Base-by-base conservation (phyloP, 2,329 filamentous ascomycete genomes). In the Dryadomyces quercivorus region DNA sequence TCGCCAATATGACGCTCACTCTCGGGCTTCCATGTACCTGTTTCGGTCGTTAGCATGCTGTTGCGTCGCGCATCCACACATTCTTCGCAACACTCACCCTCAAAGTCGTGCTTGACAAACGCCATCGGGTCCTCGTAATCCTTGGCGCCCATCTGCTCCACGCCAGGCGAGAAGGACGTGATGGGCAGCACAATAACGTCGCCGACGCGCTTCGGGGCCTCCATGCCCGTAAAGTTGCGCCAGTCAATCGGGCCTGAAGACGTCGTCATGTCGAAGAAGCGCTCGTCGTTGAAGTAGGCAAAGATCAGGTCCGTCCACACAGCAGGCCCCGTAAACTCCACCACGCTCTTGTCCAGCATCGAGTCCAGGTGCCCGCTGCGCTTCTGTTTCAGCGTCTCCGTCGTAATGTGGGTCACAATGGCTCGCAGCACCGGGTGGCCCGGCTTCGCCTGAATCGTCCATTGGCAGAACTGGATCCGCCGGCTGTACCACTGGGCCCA, bases 401-500 rank as follows among this genome's bases (percentile, higher is more conserved):
- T 78, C 0, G 92, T 95, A 64, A 98, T 91, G 61, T 84, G 85
- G 15, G 86, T 77, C 36, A 98, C 89, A 57, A 95, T 81, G 58
- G 96, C 88, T 58, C 91, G 82, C 56, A 98, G 77, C 13, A 95
- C 82, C 0, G 93, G 93, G 67, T 98, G 93, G 12, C 93, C 93
- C 0, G 92, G 86, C 70, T 98, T 98, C 55, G 87, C 75, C 69
- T 97, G 92, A 59, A 98, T 96, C 1, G 93, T 98, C 93, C 93
- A 98, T 69, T 98, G 93, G 71, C 93, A 98, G 70, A 98, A 97
- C 67, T 97, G 93, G 58, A 98, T 91, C 59, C 92, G 82, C 57
- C 93, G 86, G 59, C 89, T 93, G 74, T 97, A 98, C 93, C 92
- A 97, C 1, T 95, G 75, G 40, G 82, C 78, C 93, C 93, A 98